phyloP scores from a whole-genome alignment of 163 green algal genomes.

The Scenedesmus sp. region DNA sequence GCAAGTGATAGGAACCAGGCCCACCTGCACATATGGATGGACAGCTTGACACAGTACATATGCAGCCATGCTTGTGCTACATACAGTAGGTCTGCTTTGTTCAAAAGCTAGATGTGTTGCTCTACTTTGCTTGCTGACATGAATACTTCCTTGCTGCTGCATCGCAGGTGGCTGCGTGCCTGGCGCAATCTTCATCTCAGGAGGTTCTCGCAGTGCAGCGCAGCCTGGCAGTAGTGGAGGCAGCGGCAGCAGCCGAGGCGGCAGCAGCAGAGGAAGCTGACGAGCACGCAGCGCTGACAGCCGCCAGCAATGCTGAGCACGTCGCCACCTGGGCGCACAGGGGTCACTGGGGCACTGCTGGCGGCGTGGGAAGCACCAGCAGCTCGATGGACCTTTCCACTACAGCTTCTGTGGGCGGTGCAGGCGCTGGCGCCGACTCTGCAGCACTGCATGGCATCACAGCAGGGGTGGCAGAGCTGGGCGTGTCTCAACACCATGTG shows the following conservation, averaged over 20 bases:
- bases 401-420: neutral
- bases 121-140: too few species aligned
- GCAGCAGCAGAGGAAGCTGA: constrained; percentile 8
- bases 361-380: constrained; percentile 6
- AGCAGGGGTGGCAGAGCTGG: neutral
- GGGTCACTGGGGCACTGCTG: constrained; percentile 4
- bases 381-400: constrained; percentile 38
- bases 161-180: constrained; percentile 29
- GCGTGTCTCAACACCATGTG: neutral
- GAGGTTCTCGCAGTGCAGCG: constrained; percentile 27
- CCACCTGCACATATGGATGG: neutral
- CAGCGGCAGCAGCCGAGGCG: constrained; percentile 19
- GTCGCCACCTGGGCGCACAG: constrained; percentile 17
- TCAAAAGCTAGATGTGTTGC: too few species aligned
- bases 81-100: neutral
- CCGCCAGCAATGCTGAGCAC: constrained; percentile 16
- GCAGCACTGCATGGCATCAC: neutral
- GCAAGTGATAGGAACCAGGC: neutral
- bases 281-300: neutral
- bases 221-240: constrained; percentile 16
- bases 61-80: neutral
- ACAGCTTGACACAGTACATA: too few species aligned
- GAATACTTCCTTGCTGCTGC: neutral
- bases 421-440: neutral
- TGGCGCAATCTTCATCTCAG: neutral